Evolutionary conservation across 331 rosid genomes (phyloP), one percentile per base, ranked within the genome.

Genomic region (Erythrophleum ivorense): DNA sequence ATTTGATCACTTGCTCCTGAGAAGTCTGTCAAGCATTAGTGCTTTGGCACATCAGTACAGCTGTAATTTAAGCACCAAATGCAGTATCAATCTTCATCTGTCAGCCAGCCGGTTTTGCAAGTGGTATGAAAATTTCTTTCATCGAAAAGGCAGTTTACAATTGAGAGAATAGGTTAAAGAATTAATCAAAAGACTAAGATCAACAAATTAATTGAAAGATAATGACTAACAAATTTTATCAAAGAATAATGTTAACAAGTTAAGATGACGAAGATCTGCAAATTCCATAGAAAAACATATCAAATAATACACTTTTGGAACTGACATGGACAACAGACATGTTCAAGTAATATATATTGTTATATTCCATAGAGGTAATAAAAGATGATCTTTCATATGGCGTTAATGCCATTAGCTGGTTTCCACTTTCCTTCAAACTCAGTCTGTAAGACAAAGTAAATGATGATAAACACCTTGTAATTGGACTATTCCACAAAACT

Each of bases 271-370:
- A 57, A 29, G 66, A 60, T 21, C 66, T 58, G 64, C 0, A 60
- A 60, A 29, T 0, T 60, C 66, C 3, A 10, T 24, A 8, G 38
- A 60, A 53, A 29, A 60, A 29, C 15, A 9, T 38, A 24, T 6
- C 66, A 24, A 11, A 24, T 9, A 60, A 60, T 60, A 60, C 36
- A 3, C 29, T 58, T 58, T 58, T 58, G 64, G 12, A 8, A 19
- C 5, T 19, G 11, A 58, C 12, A 58, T 58, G 21, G 13, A 7
- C 68, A 54, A 57, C 87, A 63, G 78, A 74, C 48, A 10, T 9
- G 2, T 1, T 80, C 83, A 82, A 90, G 80, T 71, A 57, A 45
- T 82, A 80, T 53, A 82, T 88, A 48, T 82, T 48, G 59, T 7
- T 49, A 49, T 71, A 24, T 13, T 71, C 21, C 19, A 6, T 24